Conservation (phyloP, 164 flowering plant genomes). For the Taxillus chinensis region DNA sequence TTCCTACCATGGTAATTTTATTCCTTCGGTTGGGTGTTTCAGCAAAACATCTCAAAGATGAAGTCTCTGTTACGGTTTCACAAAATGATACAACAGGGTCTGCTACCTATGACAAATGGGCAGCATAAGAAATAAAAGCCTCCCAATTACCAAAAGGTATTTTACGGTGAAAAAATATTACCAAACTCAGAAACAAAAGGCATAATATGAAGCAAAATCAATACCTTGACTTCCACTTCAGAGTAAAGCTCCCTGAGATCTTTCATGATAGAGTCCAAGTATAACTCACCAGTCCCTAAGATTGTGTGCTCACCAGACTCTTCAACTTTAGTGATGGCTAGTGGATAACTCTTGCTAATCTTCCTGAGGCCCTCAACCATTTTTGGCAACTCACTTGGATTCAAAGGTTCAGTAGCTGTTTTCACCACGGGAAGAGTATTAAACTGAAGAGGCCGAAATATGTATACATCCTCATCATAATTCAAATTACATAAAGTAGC, state of each 20-base stretch:
- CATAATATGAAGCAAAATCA: not conserved
- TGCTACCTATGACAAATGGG: slow-evolving; percentile 56
- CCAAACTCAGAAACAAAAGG: slow-evolving; percentile 1
- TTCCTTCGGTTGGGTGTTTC: slow-evolving; percentile 98
- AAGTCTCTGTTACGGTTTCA: slow-evolving; percentile 98
- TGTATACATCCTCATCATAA: slow-evolving; percentile 81
- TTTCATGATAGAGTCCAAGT: slow-evolving; percentile 97
- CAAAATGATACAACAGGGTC: slow-evolving; percentile 99
- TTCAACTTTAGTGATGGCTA: slow-evolving; percentile 95
- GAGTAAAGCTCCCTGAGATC: slow-evolving; percentile 98
- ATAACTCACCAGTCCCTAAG: slow-evolving; percentile 91
- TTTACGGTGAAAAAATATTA: not conserved
- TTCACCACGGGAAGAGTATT: slow-evolving; percentile 95
- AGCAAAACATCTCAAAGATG: slow-evolving; percentile 99
- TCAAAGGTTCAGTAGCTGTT: slow-evolving; percentile 95
- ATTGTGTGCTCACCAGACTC: slow-evolving; percentile 99
- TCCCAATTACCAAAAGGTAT: not conserved
- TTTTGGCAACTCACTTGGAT: slow-evolving; percentile 98
- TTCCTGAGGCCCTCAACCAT: slow-evolving; percentile 99
- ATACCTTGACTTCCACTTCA: slow-evolving; percentile 97
- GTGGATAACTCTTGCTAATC: slow-evolving; percentile 94
- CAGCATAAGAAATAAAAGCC: slow-evolving; percentile 5
- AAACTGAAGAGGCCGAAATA: slow-evolving; percentile 86
- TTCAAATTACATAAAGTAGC: slow-evolving; percentile 85
- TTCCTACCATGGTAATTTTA: slow-evolving; percentile 87